Conservation (phyloP, 2,329 filamentous ascomycete genomes). For the Triangularia verruculosa region DNA sequence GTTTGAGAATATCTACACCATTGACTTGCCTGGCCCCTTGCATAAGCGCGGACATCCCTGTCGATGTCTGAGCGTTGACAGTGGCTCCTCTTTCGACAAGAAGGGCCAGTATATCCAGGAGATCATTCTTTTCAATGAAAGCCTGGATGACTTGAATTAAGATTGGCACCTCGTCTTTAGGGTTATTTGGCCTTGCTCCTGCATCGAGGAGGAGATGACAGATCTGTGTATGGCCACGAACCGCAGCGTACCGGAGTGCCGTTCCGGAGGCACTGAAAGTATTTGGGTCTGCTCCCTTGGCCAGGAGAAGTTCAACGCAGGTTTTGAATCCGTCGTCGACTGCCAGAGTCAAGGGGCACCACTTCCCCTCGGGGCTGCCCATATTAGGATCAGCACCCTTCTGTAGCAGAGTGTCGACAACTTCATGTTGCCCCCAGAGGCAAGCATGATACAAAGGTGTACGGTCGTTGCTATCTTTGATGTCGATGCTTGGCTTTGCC, state of each 20-base stretch:
- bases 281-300: not conserved
- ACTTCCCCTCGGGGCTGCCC: not conserved
- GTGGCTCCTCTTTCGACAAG: not conserved
- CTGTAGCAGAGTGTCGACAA: not conserved
- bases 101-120: not conserved
- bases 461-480: not conserved
- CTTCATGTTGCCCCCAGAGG: not conserved
- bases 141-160: not conserved
- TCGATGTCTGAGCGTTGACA: not conserved
- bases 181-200: not conserved
- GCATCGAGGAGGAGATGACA: not conserved
- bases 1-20: not conserved
- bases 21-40: not conserved
- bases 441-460: not conserved
- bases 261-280: not conserved
- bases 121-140: not conserved
- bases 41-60: not conserved
- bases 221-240: not conserved
- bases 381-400: not conserved
- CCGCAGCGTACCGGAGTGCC: not conserved
- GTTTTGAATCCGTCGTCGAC: not conserved
- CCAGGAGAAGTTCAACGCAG: not conserved
- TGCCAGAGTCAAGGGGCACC: not conserved
- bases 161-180: not conserved
- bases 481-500: not conserved